These are phyloP conservation scores for Ilex paraguariensis DNA, from an alignment of 305 asterid species.

Conservation along the genomic window DNA sequence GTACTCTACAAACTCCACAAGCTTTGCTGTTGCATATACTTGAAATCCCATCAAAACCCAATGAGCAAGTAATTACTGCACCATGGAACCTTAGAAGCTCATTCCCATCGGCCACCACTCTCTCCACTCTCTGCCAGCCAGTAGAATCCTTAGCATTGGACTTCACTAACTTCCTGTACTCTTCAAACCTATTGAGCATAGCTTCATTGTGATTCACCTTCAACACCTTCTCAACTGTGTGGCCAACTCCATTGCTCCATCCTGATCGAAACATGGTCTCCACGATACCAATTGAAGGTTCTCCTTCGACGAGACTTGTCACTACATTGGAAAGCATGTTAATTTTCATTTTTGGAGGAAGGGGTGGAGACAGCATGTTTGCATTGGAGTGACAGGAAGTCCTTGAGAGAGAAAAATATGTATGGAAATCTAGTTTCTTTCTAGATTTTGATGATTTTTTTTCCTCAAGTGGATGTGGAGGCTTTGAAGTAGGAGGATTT, in stretches of 20 bases:
- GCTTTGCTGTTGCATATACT: constrained; percentile 5
- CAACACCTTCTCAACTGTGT: constrained; percentile 10
- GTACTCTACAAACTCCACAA: constrained; percentile 10
- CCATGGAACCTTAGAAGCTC: constrained; percentile 8
- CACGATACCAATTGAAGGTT: background rate
- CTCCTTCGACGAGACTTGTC: background rate
- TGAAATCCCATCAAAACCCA: constrained; percentile 1
- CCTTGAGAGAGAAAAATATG: too few relatives aligned
- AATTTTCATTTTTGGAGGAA: too few relatives aligned
- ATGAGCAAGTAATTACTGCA: constrained; percentile 2
- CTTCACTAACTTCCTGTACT: background rate
- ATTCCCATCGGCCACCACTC: background rate
- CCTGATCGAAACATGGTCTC: constrained; percentile 7
- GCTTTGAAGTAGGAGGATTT: too few relatives aligned
- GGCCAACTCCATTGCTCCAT: constrained; percentile 9
- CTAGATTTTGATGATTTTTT: too few relatives aligned
- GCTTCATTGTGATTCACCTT: constrained; percentile 9
- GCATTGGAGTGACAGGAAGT: too few relatives aligned
- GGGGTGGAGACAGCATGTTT: too few relatives aligned
- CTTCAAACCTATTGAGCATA: constrained; percentile 1
- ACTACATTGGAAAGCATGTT: too few relatives aligned
- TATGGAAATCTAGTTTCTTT: too few relatives aligned
- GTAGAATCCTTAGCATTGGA: background rate
- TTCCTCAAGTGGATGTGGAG: too few relatives aligned
- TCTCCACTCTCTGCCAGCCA: background rate